Evolutionary conservation across 2,329 filamentous ascomycete species (phyloP).

Genomic region (Uncinocarpus reesii): DNA sequence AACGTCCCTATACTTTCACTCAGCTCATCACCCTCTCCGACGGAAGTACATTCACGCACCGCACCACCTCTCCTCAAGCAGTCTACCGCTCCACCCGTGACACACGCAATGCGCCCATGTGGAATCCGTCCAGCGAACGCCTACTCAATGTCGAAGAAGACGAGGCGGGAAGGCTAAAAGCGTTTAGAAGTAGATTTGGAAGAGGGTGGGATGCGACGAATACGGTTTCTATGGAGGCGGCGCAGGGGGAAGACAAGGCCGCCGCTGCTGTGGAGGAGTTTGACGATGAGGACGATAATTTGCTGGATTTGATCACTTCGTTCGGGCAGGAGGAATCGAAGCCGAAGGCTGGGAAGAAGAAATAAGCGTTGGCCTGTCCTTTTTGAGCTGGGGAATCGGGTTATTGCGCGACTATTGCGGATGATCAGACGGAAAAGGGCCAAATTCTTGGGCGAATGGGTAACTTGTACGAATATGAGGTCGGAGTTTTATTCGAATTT

Average conservation of each 20-base stretch:
- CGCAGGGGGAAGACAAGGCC: conserved; percentile 15
- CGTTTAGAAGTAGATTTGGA: conserved; percentile 78
- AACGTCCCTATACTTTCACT: conserved; percentile 92
- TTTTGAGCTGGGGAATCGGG: background rate
- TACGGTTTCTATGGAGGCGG: conserved; percentile 22
- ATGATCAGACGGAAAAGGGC: background rate
- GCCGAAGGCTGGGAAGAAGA: conserved; percentile 30
- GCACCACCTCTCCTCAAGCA: conserved; percentile 43
- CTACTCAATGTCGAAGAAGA: conserved; percentile 86
- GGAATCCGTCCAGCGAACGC: conserved; percentile 76
- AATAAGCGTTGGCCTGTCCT: conserved; percentile 6
- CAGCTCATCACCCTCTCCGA: conserved; percentile 88
- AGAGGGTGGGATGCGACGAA: conserved; percentile 62
- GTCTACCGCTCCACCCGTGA: conserved; percentile 63
- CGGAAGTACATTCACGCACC: conserved; percentile 61
- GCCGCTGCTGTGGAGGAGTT: conserved; percentile 27
- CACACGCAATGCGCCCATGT: conserved; percentile 75
- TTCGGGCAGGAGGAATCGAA: conserved; percentile 36
- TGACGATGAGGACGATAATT: conserved; percentile 42
- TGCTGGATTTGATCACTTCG: conserved; percentile 49
- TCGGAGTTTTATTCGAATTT: background rate
- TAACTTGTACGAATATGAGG: conserved; percentile 14
- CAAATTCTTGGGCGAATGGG: background rate
- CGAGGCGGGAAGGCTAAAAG: conserved; percentile 78
- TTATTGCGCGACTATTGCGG: background rate